Conservation (phyloP, 2,329 filamentous ascomycete species). For the Neofusicoccum sp. region DNA sequence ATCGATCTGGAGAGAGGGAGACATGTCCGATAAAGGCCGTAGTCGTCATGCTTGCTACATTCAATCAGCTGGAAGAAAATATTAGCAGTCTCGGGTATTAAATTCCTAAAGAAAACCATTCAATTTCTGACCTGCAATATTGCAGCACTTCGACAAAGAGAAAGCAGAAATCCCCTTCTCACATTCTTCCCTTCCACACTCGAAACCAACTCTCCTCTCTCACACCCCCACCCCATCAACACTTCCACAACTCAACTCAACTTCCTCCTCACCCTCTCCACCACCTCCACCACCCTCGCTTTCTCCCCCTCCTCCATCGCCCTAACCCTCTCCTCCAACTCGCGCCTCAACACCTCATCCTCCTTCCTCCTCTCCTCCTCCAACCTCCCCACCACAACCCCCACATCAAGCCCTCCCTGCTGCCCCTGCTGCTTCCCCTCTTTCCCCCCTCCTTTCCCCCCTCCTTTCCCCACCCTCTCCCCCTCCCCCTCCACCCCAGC, state of each 20-base stretch:
- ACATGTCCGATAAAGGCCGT: too few species aligned
- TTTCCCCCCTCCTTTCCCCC: neutral
- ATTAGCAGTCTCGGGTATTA: too few species aligned
- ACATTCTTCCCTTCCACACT: too few species aligned
- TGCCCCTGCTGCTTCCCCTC: neutral
- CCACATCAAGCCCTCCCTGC: too few species aligned
- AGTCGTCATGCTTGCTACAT: too few species aligned
- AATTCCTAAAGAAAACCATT: too few species aligned
- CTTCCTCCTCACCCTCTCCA: neutral
- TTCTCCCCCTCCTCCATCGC: neutral
- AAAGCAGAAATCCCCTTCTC: too few species aligned
- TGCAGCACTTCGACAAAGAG: too few species aligned
- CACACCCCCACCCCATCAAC: neutral
- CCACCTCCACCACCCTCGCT: neutral
- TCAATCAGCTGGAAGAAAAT: too few species aligned
- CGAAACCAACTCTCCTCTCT: too few species aligned
- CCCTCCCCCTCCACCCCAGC: neutral
- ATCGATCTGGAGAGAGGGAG: too few species aligned
- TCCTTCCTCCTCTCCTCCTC: neutral
- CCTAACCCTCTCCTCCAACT: neutral
- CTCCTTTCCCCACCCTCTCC: neutral
- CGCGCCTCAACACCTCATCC: neutral
- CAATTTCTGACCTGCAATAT: too few species aligned
- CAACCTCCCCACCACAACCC: neutral
- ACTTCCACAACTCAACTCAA: neutral